phyloP scores from a whole-genome alignment of 148 eudicot genomes.

The Rhododendron williamsianum region DNA sequence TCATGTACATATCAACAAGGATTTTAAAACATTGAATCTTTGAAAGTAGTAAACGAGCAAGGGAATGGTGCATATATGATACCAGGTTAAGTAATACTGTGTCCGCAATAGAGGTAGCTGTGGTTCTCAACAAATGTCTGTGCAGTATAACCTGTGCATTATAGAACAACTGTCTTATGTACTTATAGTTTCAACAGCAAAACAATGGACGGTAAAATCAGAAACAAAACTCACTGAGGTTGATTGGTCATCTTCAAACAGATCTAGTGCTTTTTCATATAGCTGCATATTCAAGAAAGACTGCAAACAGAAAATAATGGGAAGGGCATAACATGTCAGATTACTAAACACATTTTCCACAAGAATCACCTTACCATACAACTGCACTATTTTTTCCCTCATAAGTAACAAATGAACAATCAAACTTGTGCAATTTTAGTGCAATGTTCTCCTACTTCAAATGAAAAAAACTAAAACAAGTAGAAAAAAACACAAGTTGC shows the following conservation, averaged over 20 bases:
- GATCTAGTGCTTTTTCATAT: conserved; percentile 82
- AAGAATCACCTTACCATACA: neutral
- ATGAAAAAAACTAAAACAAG: neutral
- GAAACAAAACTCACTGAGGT: conserved; percentile 50
- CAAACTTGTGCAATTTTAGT: neutral
- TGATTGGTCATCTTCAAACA: conserved; percentile 91
- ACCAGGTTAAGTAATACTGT: conserved; percentile 66
- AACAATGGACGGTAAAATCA: neutral
- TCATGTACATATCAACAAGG: neutral
- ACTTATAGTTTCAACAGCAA: conserved; percentile 8
- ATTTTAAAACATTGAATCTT: neutral
- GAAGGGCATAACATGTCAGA: conserved; percentile 10
- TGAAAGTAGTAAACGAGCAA: neutral
- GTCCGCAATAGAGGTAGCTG: conserved; percentile 64
- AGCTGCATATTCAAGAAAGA: conserved; percentile 75
- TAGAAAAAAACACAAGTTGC: neutral
- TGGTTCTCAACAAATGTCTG: conserved; percentile 81
- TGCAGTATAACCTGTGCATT: conserved; percentile 63
- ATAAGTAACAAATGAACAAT: neutral
- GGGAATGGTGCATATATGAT: conserved; percentile 10
- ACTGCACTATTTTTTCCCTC: neutral
- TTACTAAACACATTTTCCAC: neutral
- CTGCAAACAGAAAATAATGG: conserved; percentile 34
- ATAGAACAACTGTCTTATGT: neutral
- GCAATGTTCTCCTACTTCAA: neutral